Conservation (phyloP, 139 green algal genomes). For the Chara braunii region DNA sequence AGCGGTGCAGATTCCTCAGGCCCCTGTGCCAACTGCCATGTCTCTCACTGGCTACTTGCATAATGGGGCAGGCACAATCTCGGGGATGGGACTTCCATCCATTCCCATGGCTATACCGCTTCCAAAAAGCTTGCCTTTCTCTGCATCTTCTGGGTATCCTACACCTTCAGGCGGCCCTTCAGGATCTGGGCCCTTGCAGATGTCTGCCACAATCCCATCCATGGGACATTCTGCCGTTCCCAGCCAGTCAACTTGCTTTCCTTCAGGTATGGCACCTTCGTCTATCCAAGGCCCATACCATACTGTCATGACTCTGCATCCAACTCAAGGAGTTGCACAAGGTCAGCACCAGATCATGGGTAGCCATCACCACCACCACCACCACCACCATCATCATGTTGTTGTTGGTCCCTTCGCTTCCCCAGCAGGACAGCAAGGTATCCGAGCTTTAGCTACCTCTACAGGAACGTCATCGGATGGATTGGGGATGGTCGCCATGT, state of each 20-base stretch:
- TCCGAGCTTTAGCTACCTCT: not conserved
- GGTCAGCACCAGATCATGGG: not conserved
- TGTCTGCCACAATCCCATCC: not conserved
- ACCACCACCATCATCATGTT: not conserved
- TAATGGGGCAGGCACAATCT: no score
- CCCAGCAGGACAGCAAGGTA: not conserved
- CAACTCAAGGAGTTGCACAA: not conserved
- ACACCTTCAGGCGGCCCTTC: no score
- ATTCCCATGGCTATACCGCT: no score
- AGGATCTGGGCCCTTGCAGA: no score
- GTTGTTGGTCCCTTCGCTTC: not conserved
- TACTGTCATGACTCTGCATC: slow-evolving; percentile 2
- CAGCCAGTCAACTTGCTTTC: not conserved
- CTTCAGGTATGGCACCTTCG: not conserved
- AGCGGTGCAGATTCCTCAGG: no score
- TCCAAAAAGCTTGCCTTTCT: no score
- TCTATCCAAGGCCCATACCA: not conserved
- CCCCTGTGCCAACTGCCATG: no score
- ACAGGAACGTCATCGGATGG: not conserved
- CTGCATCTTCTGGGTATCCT: no score
- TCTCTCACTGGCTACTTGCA: no score
- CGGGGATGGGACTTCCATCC: no score
- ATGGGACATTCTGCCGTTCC: not conserved
- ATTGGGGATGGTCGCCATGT: not conserved
- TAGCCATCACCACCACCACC: not conserved